Evolutionary conservation across 2,329 filamentous ascomycete species (phyloP), one percentile per base, ranked within the genome.

Genomic region (Venturia carpophila): DNA sequence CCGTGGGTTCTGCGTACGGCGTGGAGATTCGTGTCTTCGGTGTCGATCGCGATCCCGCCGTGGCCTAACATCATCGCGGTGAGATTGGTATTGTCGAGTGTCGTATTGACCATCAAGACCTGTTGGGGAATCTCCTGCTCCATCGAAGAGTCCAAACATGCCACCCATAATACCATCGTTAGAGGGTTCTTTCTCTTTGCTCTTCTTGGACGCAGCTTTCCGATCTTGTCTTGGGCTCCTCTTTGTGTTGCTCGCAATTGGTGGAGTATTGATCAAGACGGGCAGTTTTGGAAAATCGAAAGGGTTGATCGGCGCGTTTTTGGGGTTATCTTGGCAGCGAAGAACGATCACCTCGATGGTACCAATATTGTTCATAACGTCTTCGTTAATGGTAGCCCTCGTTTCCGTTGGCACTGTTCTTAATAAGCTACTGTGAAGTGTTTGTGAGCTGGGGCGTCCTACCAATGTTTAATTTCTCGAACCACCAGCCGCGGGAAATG

Each of bases 401-500:
- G 71, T 71, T 65, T 79, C 74, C 17, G 76, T 75, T 63, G 71
- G 70, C 3, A 68, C 78, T 79, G 47, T 41, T 9, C 37, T 0
- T 27, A 15, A 65, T 75, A 34, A 74, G 69, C 39, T 70, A 45
- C 21, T 30, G 43, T 60, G 62, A 17, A 39, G 1, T 7, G 39
- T 4, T 15, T 7, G 21, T 27, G 37, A 11, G 52, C 7, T 11
- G n/a, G n/a, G 13, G 24, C 1, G 47, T 69, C 74, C 68, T 70
- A 83, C 81, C 75, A 65, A 77, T 76, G 58, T 80, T 77, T 30
- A 83, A 73, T 52, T 77, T 76, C 55, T 79, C 77, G 68, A 84
- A 85, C 5, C 75, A 76, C 83, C 82, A 84, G 47, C 80, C 78
- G 13, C 79, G 76, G 0, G 79, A 81, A 65, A 83, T 72, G 71